Conservation (phyloP, 2,329 filamentous ascomycete genomes). For the Hypoxylon sp. region DNA sequence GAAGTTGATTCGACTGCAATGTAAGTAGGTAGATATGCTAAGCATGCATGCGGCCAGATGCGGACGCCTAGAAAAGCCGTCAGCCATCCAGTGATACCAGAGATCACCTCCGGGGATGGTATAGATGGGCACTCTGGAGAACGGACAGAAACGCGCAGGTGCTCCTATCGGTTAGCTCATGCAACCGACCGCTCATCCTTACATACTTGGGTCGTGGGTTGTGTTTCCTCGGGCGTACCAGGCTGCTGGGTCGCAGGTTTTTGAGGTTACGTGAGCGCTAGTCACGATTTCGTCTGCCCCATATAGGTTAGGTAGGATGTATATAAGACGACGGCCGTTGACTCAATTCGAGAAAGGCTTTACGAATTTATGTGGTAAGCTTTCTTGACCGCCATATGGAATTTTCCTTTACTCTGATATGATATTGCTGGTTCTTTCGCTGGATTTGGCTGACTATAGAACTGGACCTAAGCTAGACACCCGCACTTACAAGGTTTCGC, state of each 20-base stretch:
- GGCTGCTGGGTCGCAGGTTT: slow-evolving; percentile 24
- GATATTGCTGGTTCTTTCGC: neutral
- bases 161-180: slow-evolving; percentile 1
- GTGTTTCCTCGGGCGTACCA: slow-evolving; percentile 33
- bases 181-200: slow-evolving; percentile 35
- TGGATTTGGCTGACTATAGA: neutral
- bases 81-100: slow-evolving; percentile 22
- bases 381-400: neutral
- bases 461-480: neutral
- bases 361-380: neutral
- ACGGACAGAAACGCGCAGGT: neutral
- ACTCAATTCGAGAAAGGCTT: neutral
- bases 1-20: neutral
- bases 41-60: slow-evolving; percentile 14
- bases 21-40: neutral
- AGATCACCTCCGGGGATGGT: slow-evolving; percentile 10
- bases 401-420: neutral
- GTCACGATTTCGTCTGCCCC: slow-evolving; percentile 1
- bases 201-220: slow-evolving; percentile 31
- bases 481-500: neutral
- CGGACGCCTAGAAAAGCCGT: slow-evolving; percentile 2
- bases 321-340: slow-evolving; percentile 24
- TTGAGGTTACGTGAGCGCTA: slow-evolving; percentile 30
- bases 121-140: neutral
- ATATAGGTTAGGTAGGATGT: neutral